Base-by-base conservation (phyloP, 2,329 filamentous ascomycete genomes). In the Stagonosporopsis chrysanthemi region DNA sequence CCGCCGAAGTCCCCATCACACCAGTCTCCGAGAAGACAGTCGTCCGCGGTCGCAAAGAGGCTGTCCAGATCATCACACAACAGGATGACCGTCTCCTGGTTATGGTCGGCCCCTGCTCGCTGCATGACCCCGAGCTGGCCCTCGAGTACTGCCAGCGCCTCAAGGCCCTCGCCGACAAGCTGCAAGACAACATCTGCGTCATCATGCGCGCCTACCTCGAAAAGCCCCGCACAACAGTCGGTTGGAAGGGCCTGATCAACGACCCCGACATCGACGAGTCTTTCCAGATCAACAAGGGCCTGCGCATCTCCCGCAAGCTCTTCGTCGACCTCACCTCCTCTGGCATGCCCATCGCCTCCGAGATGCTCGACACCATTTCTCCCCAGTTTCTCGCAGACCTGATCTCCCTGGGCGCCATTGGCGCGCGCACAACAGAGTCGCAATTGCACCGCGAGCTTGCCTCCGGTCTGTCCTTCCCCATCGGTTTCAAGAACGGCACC, bases 231-330 rank as follows among this genome's bases (percentile, higher is more conserved):
- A 99, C 95, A 46, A 99, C 95, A 0, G 93, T 99, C 46, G 95
- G 95, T 75, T 99, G 95, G 95, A 99, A 99, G 82, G 95, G 95
- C 49, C 84, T 99, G 77, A 97, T 99, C 84, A 99, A 99, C 80
- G 95, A 99, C 78, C 95, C 95, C 2, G 93, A 98, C 72, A 97
- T 99, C 76, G 92, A 99, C 78, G 89, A 95, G 77, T 95, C 90
- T 74, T 99, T 90, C 89, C 87, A 97, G 82, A 99, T 99, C 83
- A 99, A 99, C 87, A 98, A 98, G 84, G 95, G 95, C 50, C 85
- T 99, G 54, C 88, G 92, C 28, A 88, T 97, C 55, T 94, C 91
- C n/a, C 86, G 95, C 69, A 90, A 97, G 81, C 85, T 99, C 74
- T 99, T 97, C 82, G 87, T 90, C 69, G 93, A 98, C 74, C 83